Base-by-base conservation (phyloP, 1,284 basidiomycete species). In the Afroboletus lepidellus region DNA sequence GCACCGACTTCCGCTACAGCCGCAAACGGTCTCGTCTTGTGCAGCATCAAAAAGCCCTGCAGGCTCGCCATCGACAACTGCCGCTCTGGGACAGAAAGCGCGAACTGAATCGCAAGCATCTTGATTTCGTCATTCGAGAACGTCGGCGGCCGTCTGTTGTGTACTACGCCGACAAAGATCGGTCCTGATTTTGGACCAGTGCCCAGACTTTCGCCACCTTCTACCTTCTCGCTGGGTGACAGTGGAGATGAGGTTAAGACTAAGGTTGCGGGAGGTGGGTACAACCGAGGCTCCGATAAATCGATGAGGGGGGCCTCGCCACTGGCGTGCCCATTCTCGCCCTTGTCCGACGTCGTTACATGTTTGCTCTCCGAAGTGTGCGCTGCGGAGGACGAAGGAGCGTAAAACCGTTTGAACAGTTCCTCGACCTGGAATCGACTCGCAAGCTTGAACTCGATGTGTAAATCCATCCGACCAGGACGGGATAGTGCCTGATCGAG, bases 381-480 rank as follows among this genome's bases (percentile, higher is more conserved):
- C 8, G 23, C 3, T 5, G 45, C 24, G 16, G 32, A 34, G 11
- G 33, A 48, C 23, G 66, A 48, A 2, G 80, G 83, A 4, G 80
- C 68, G 62, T 84, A 90, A 72, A 91, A 90, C 47, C 78, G 74
- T 39, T 72, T 75, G 69, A 82, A 90, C 3, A 90, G 71, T 58
- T 83, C 78, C 34, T 69, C 69, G 2, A 83, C 84, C 61, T 91
- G 87, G 67, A 77, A 81, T 51, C 73, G 77, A 63, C 83, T 86
- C 8, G 88, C 83, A 21, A 83, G 73, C 59, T 78, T 79, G 69
- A 90, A 90, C 60, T 88, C 80, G 50, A 91, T 71, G 60, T 88
- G 85, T 16, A 90, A 61, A 64, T 91, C 88, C 79, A 90, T 85
- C 6, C 88, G 82, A 33, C 89, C 89, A 3, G 88, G 85, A n/a